Evolutionary conservation across 2,329 filamentous ascomycete species (phyloP).

Genomic region (Sporothrix schenckii): DNA sequence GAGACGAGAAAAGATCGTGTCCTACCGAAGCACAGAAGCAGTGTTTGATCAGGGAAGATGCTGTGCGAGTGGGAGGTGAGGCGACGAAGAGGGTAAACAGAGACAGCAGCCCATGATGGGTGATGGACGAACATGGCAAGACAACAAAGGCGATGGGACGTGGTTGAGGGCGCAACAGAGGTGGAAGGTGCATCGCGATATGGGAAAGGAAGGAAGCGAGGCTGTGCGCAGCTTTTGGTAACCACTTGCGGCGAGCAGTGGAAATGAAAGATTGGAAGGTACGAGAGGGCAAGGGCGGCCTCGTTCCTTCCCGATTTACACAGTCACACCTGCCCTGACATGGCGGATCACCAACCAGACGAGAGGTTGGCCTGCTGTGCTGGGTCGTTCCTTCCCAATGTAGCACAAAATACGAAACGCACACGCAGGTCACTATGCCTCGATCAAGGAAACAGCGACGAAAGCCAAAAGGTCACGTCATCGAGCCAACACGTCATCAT

Average conservation of each 20-base stretch:
- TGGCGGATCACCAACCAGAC: neutral
- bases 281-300: neutral
- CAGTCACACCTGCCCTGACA: slow-evolving; percentile 19
- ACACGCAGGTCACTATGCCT: neutral
- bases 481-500: neutral
- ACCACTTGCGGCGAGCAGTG: neutral
- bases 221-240: neutral
- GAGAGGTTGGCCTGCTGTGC: neutral
- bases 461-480: slow-evolving; percentile 6
- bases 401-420: neutral
- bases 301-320: slow-evolving; percentile 28
- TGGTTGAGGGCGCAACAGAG: slow-evolving; percentile 10
- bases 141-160: neutral
- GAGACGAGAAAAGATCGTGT: slow-evolving; percentile 1
- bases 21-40: slow-evolving; percentile 10
- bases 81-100: slow-evolving; percentile 21
- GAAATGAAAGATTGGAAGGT: neutral
- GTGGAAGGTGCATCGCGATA: slow-evolving; percentile 7
- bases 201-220: neutral
- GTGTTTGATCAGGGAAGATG: neutral
- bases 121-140: slow-evolving; percentile 11
- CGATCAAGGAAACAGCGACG: neutral
- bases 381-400: neutral
- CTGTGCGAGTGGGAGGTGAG: slow-evolving; percentile 15
- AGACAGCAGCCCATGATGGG: slow-evolving; percentile 12